Base-by-base conservation (phyloP, 2,329 filamentous ascomycete genomes). In the Domatiomyces catenatus region DNA sequence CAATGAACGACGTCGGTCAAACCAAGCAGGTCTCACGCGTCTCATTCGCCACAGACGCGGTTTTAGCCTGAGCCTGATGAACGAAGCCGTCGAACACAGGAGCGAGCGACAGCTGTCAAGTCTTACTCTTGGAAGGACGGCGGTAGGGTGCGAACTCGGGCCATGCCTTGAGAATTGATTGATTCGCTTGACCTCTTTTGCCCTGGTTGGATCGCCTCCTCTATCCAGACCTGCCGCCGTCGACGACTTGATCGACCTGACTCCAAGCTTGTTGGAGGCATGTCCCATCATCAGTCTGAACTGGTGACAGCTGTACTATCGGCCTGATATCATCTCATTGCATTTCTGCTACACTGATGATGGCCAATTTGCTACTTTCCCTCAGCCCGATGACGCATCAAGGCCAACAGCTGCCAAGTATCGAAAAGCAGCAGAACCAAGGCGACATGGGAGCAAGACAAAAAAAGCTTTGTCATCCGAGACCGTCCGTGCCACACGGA, bases 91-190 rank as follows among this genome's bases (percentile, higher is more conserved):
- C 32, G 32, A 39, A 39, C 32, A 24, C 5, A 39, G 10, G 10
- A 39, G 12, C 32, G 10, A 39, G 12, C 32, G 32, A 39, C 32
- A 39, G 32, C 32, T 39, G 32, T 39, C 32, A 39, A 2, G 3
- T 51, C 45, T n/a, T 48, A 42, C 3, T 49, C 42, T n/a, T 36
- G 20, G 12, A 42, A 26, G n/a, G 48, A 50, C 18, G 49, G 46
- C 24, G 15, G 28, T 28, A 32, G 42, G 8, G 55, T 55, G 20
- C 52, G 55, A 45, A 55, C 55, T 32, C 51, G 49, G 12, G 28
- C 53, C 32, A 15, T 2, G 32, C 32, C 32, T 39, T 39, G 32
- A 39, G 15, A 39, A 12, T 15, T 39, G 10, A 5, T 39, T 15
- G 3, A 15, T 12, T 15, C 32, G 5, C 10, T 39, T 39, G 32